Conservation (phyloP, 805 yeast genomes). For the Cyberlindnera mrakii region DNA sequence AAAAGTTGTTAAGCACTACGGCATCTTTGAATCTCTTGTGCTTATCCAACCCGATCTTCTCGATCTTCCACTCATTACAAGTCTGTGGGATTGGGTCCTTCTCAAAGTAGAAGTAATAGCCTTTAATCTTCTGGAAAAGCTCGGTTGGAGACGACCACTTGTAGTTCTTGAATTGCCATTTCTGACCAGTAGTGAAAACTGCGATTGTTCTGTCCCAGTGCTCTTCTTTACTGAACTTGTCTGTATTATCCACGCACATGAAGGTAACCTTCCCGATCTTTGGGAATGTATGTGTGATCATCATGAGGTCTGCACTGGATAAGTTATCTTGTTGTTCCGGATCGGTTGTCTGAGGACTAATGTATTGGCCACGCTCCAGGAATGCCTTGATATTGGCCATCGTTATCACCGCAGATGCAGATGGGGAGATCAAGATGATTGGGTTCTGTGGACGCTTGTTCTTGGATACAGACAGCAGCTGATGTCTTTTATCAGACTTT, state of each 20-base stretch:
- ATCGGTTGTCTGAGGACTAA: slow-evolving; percentile 42
- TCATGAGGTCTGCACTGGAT: slow-evolving; percentile 22
- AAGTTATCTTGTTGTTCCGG: slow-evolving; percentile 27
- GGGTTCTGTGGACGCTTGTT: slow-evolving; percentile 44
- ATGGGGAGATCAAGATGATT: slow-evolving; percentile 70
- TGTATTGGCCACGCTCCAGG: slow-evolving; percentile 65
- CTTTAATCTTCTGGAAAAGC: slow-evolving; percentile 78
- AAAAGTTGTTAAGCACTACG: slow-evolving; percentile 76
- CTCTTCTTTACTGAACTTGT: slow-evolving; percentile 84
- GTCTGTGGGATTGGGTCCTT: slow-evolving; percentile 76
- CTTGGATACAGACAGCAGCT: slow-evolving; percentile 13
- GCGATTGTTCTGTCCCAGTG: slow-evolving; percentile 98
- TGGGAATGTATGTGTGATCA: slow-evolving; percentile 51
- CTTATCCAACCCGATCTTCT: slow-evolving; percentile 70
- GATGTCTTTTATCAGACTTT: slow-evolving; percentile 4
- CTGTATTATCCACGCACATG: slow-evolving; percentile 83
- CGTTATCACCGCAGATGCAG: slow-evolving; percentile 67
- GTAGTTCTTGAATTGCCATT: slow-evolving; percentile 92
- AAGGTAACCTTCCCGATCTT: slow-evolving; percentile 56
- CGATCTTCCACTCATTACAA: slow-evolving; percentile 85
- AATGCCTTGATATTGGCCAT: slow-evolving; percentile 62
- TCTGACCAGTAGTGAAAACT: slow-evolving; percentile 92
- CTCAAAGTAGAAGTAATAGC: slow-evolving; percentile 69
- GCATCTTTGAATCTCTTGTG: slow-evolving; percentile 81
- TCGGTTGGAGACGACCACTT: slow-evolving; percentile 75